Base-by-base conservation (phyloP, 2,329 filamentous ascomycete genomes). In the Cytospora schulzeri region DNA sequence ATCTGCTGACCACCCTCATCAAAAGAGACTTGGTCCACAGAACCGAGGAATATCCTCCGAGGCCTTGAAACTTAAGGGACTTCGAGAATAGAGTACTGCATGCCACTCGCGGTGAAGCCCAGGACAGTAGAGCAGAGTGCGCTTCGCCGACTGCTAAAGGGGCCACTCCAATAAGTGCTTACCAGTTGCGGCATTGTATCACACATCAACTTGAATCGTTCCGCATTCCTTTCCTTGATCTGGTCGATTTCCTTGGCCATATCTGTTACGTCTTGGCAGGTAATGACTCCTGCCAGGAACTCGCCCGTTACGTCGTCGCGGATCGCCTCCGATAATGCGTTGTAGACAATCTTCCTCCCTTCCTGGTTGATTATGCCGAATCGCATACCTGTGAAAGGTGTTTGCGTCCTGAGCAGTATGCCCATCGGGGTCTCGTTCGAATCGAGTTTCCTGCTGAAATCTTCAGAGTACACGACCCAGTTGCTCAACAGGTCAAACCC, bases 191-290 rank as follows among this genome's bases (percentile, higher is more conserved):
- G 86, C 83, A 89, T 88, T 24, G 84, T 89, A 68, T 93, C 91
- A 68, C 89, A 91, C 57, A 93, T 92, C 8, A 89, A 80, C 71
- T 88, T 87, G 74, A 94, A 93, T 57, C 90, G 85, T 69, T 87
- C 84, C 70, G 92, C 90, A 67, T 92, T 91, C 59, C 87, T 83
- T 66, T 88, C 83, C 67, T 86, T 88, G 70, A 93, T 90, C 45
- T 86, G 82, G 2, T 84, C 85, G 59, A 94, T 90, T 68, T 89
- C 84, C 60, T 89, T 83, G 1, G 85, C 86, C 74, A 91, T 88
- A 24, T 80, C 80, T 0, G 91, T 93, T 5, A 93, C 85, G 69
- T 94, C 90, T 60, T 88, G 86, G 70, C 89, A 88, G 0, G 89
- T 85, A 1, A 92, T 83, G 2, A 93, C 83, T 0, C 89, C 91